Conservation (phyloP, 176 grass and related monocot genomes). For the Dendrocalamus sinicus region DNA sequence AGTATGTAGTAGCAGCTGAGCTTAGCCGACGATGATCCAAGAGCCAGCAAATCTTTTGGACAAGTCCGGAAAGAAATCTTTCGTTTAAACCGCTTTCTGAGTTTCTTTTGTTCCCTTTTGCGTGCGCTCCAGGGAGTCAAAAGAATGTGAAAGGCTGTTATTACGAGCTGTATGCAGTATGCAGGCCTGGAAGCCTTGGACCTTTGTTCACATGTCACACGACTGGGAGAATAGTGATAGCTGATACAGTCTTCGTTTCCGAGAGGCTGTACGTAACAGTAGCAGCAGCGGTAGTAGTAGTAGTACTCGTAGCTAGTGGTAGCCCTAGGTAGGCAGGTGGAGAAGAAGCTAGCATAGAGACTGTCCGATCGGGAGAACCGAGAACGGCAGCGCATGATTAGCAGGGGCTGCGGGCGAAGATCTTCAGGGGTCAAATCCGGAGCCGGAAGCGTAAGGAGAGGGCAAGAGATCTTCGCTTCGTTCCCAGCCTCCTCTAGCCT, state of each 20-base stretch:
- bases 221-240: neutral
- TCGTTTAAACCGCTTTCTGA: slow-evolving; percentile 27
- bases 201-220: slow-evolving; percentile 14
- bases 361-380: slow-evolving; percentile 21
- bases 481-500: too few species aligned
- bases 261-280: slow-evolving; percentile 24
- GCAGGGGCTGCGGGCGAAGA: slow-evolving; percentile 20
- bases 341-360: neutral
- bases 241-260: slow-evolving; percentile 24
- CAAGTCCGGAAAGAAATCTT: slow-evolving; percentile 40
- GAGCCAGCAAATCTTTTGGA: slow-evolving; percentile 31
- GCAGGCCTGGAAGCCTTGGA: neutral
- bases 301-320: slow-evolving; percentile 11
- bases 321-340: slow-evolving; percentile 30
- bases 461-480: slow-evolving; percentile 47
- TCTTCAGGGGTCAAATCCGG: slow-evolving; percentile 48
- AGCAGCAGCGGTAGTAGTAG: neutral
- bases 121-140: slow-evolving; percentile 47
- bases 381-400: slow-evolving; percentile 58
- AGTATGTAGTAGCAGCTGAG: neutral
- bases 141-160: slow-evolving; percentile 48
- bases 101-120: slow-evolving; percentile 16
- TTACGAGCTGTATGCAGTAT: slow-evolving; percentile 15
- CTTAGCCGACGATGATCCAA: neutral
- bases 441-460: slow-evolving; percentile 57